Conservation (phyloP, 768 basidiomycete species). For the Russula brevipes region DNA sequence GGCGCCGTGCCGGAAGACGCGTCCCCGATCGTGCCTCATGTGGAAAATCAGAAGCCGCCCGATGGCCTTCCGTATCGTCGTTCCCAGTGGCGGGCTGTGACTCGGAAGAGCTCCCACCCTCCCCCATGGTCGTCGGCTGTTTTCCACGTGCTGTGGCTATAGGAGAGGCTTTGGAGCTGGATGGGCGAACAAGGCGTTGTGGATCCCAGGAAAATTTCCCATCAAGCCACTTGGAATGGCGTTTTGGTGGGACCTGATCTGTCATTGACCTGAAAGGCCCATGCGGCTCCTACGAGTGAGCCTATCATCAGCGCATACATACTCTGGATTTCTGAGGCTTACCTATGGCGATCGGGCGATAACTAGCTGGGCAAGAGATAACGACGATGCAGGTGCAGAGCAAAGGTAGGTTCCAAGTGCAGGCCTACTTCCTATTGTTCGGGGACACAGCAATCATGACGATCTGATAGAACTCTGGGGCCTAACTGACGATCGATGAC, state of each 20-base stretch:
- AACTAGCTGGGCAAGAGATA: neutral
- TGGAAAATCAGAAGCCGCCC: neutral
- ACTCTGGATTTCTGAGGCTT: neutral
- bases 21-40: neutral
- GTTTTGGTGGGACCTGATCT: neutral
- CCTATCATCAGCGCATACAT: neutral
- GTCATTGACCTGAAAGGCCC: neutral
- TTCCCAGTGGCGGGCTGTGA: neutral
- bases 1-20: slow-evolving; percentile 1
- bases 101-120: neutral
- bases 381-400: neutral
- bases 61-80: neutral
- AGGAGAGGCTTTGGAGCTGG: neutral
- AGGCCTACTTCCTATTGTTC: neutral
- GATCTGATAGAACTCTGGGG: neutral
- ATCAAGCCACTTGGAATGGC: neutral
- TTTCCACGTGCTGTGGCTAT: neutral
- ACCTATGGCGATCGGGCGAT: neutral
- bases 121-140: neutral
- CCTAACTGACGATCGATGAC: neutral
- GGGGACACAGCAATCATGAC: slow-evolving; percentile 5
- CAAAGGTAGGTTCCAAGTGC: neutral
- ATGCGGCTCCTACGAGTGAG: neutral
- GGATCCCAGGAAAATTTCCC: neutral
- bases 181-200: slow-evolving; percentile 1